A percentile compares a stretch with the other conserved stretches of the same genome.
Conservation (phyloP, 2,329 filamentous ascomycete species). For the Teratosphaeria gauchensis region DNA sequence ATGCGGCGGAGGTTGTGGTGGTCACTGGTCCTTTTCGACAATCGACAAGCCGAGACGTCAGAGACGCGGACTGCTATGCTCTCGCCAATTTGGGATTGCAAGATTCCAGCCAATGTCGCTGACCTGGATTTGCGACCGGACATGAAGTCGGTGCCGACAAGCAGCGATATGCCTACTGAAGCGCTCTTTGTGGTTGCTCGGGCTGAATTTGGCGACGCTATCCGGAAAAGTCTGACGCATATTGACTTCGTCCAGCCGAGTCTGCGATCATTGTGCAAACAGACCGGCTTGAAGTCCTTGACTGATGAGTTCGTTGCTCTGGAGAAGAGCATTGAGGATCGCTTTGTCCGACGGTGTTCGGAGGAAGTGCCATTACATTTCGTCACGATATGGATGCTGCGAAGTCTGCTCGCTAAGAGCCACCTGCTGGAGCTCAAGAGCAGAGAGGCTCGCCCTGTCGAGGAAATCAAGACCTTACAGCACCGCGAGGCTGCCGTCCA, state of each 20-base stretch:
- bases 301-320: not conserved
- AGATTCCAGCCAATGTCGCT: slow-evolving; percentile 32
- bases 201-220: slow-evolving; percentile 32
- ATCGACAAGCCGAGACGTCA: slow-evolving; percentile 57
- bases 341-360: slow-evolving; percentile 36
- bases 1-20: slow-evolving; percentile 13
- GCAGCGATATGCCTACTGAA: slow-evolving; percentile 28
- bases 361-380: slow-evolving; percentile 36
- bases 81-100: slow-evolving; percentile 37
- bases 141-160: slow-evolving; percentile 28
- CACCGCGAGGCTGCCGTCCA: slow-evolving; percentile 22
- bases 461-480: slow-evolving; percentile 1
- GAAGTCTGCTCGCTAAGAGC: slow-evolving; percentile 39
- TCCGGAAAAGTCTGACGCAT: slow-evolving; percentile 32
- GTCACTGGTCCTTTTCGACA: slow-evolving; percentile 58
- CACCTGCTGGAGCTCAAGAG: slow-evolving; percentile 42
- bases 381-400: slow-evolving; percentile 38
- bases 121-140: slow-evolving; percentile 32
- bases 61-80: slow-evolving; percentile 43
- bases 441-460: slow-evolving; percentile 8
- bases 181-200: slow-evolving; percentile 36
- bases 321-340: slow-evolving; percentile 30
- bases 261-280: slow-evolving; percentile 18
- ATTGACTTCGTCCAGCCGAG: slow-evolving; percentile 39
- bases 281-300: not conserved